Evolutionary conservation across 148 eudicot genomes (phyloP), one percentile per base, ranked within the genome.

Genomic region (Rhododendron kiyosumense): DNA sequence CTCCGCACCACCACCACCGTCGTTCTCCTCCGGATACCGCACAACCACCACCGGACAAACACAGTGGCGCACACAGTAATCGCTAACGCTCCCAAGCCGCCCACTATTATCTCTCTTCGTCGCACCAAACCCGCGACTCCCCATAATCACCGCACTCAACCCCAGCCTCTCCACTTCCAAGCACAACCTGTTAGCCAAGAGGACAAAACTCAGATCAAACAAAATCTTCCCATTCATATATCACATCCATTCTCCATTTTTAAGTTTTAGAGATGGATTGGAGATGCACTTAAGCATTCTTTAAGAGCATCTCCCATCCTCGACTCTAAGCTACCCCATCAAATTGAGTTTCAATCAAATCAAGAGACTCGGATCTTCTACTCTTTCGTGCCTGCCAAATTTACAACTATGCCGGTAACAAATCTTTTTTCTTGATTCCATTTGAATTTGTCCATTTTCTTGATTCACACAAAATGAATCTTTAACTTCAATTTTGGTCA

Each of bases 131-230:
- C 87, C 87, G 30, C 87, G 45, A 65, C 87, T 86, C 74, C 87
- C 87, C 87, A 86, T 86, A 24, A 86, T 82, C 34, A 86, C 84
- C 1, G 87, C 81, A 54, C 85, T 86, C 84, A 86, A 41, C 48
- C 87, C 63, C 1, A 86, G 85, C 87, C 87, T 86, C 87, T 86
- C 87, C 52, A 86, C 87, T 81, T 86, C 87, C 80, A 86, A 79
- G 71, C 87, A 86, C 48, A 86, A 69, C 75, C 71, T 65, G 32
- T 65, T 65, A 9, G 71, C 30, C 71, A 65, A 65, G 71, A 24
- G 30, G 14, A 65, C 71, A 65, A 65, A 65, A 65, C 30, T 10
- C 71, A 65, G 14, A 65, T n/a, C 5, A 0, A n/a, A 65, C 71
- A 65, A 3, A 65, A 54, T 54, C 6, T 17, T 0, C 61, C 61